Base-by-base conservation (phyloP, 768 basidiomycete species). In the Collybiopsis confluens region DNA sequence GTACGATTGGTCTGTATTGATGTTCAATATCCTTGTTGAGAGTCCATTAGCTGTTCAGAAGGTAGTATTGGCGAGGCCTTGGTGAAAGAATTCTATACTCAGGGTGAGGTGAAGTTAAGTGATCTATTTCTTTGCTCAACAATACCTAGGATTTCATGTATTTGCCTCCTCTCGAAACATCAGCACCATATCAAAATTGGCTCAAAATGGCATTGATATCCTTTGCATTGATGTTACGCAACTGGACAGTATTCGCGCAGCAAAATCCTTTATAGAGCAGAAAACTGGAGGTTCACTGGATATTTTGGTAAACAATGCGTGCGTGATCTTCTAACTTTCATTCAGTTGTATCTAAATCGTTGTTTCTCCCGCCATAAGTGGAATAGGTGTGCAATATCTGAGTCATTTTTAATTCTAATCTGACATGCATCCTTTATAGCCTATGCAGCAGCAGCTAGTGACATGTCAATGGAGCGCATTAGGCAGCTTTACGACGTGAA, bases 281-380 rank as follows among this genome's bases (percentile, higher is more conserved):
- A n/a, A 54, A 43, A 64, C 62, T 5, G 59, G 57, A 2, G 68
- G 67, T 16, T 58, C 40, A 37, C 61, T 69, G 4, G 65, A 69
- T 42, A 60, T 69, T 18, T 57, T 68, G 6, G 65, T 68, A 9
- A 69, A 62, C 45, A 65, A 65, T 47, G 63, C 64, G 64, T 65
- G 35, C 30, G 57, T 56, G 4, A 36, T 8, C 8, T 16, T 44
- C 33, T 8, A 36, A 8, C 35, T 36, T 36, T n/a, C n/a, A n/a
- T n/a, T n/a, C n/a, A n/a, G n/a, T n/a, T n/a, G n/a, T n/a, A n/a
- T n/a, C n/a, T n/a, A n/a, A n/a, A n/a, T n/a, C n/a, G n/a, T n/a
- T n/a, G n/a, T n/a, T n/a, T n/a, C n/a, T n/a, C n/a, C n/a, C n/a
- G n/a, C n/a, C n/a, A n/a, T n/a, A n/a, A n/a, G n/a, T n/a, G n/a